Percentiles rank a stretch among this genome's conserved stretches.
These are phyloP conservation scores for Neonectria magnoliae DNA, from an alignment of 2,329 filamentous ascomycete genomes.

Conservation along the genomic window DNA sequence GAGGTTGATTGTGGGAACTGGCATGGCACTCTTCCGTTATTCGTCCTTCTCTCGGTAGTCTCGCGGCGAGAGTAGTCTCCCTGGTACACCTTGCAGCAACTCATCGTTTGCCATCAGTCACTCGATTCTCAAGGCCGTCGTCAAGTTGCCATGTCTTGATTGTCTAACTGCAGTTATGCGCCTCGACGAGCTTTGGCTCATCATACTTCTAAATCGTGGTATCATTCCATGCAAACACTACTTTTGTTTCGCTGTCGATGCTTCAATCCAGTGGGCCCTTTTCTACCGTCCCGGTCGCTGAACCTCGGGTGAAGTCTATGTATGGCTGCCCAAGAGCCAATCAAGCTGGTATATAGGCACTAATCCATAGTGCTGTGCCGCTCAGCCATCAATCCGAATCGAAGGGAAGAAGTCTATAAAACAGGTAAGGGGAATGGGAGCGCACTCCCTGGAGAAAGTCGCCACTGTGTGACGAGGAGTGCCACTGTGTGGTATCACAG, in stretches of 20 bases:
- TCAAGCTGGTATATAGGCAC: conserved; percentile 14
- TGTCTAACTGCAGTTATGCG: conserved; percentile 23
- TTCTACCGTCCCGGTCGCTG: neutral
- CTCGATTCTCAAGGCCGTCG: neutral
- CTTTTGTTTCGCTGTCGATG: conserved; percentile 32
- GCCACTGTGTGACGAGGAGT: neutral
- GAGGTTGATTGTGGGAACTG: neutral
- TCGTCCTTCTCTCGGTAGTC: neutral
- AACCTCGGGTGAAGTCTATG: conserved; percentile 9
- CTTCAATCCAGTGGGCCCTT: conserved; percentile 26
- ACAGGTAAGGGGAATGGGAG: neutral
- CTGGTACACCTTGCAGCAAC: neutral
- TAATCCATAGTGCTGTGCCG: conserved; percentile 13
- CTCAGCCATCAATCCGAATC: conserved; percentile 19
- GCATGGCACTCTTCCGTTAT: neutral
- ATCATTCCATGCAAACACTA: conserved; percentile 39
- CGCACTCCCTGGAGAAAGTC: neutral
- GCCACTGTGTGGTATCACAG: conserved; percentile 21
- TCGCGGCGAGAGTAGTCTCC: neutral
- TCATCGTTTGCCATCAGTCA: neutral
- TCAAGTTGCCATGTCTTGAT: conserved; percentile 20
- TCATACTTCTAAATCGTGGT: conserved; percentile 42
- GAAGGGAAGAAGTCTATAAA: conserved; percentile 16
- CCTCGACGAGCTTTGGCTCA: conserved; percentile 23
- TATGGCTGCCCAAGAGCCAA: conserved; percentile 1